Evolutionary conservation across 257 asterid genomes (phyloP), one percentile per base, ranked within the genome.

Genomic region (Verbena officinalis): DNA sequence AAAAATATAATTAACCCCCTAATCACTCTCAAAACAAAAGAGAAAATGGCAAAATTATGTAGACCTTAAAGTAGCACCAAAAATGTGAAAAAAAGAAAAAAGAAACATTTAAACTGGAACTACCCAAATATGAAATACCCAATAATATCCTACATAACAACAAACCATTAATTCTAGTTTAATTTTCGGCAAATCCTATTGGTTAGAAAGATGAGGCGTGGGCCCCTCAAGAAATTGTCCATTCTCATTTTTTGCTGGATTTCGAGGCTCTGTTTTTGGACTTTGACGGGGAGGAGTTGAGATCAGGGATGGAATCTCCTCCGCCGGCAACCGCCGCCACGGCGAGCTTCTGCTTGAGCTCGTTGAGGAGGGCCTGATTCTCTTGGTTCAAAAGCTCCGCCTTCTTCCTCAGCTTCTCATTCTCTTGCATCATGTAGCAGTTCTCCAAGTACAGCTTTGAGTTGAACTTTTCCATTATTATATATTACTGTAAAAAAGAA

Each of bases 381-480:
- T 91, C 97, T 64, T 88, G 89, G 79, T 86, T 80, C 31, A 91
- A 83, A 23, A 82, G 58, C 75, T 86, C 97, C 12, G 96, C 97
- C 61, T 77, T 83, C 71, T 83, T 91, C 83, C 93, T 79, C 48
- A 90, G 87, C 85, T 78, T 70, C 57, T 88, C 95, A 31, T 90
- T 90, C 59, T 90, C 86, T 33, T 79, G 77, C 79, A 82, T 77
- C 14, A 91, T 86, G 78, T 70, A 73, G 60, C 79, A 75, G 76
- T 91, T 91, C 72, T 88, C 88, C 68, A 86, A 3, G 70, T 78
- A 84, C 50, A 91, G 83, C 85, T 88, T 80, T 20, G 96, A 80
- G 91, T 91, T 88, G 16, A 82, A 6, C 72, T 80, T 67, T 8
- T 91, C 96, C 97, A 91, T 86, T 27, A 27, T 27, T 27, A 27